Conservation (phyloP, 768 basidiomycete genomes). For the Panellus pusillus region DNA sequence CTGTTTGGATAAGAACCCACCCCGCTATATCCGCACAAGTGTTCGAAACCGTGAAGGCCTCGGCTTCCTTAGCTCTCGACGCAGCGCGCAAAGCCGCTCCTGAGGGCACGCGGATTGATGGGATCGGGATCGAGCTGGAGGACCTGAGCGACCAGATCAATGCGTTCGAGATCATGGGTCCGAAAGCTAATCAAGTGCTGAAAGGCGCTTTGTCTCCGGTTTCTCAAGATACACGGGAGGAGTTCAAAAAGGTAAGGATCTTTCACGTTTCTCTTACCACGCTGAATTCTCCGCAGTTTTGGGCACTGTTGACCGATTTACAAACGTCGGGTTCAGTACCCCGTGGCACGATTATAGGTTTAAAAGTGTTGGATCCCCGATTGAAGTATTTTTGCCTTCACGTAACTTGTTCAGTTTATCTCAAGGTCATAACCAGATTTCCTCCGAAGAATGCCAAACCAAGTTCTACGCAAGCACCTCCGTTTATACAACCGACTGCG, state of each 20-base stretch:
- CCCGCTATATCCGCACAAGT: conserved; percentile 67
- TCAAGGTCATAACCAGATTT: conserved; percentile 51
- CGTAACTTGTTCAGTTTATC: neutral
- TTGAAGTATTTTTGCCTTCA: conserved; percentile 55
- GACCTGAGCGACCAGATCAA: conserved; percentile 74
- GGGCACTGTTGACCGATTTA: conserved; percentile 59
- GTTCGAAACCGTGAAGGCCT: conserved; percentile 48
- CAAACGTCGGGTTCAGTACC: conserved; percentile 69
- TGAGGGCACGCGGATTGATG: conserved; percentile 23
- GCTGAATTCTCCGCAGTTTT: conserved; percentile 49
- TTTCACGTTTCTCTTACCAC: neutral
- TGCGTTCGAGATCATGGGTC: conserved; percentile 89
- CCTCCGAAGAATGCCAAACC: conserved; percentile 76
- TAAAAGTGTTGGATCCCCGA: conserved; percentile 83
- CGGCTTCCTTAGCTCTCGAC: conserved; percentile 52
- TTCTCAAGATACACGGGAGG: conserved; percentile 46
- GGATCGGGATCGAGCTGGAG: conserved; percentile 57
- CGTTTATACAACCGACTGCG: conserved; percentile 52
- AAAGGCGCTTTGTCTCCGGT: conserved; percentile 60
- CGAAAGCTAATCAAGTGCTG: conserved; percentile 73
- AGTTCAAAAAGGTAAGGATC: conserved; percentile 56
- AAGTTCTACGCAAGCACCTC: conserved; percentile 26
- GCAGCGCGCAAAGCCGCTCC: conserved; percentile 26
- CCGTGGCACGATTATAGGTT: conserved; percentile 73
- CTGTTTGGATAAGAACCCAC: conserved; percentile 78